Percentiles rank a stretch among this genome's conserved stretches.
phyloP scores from a whole-genome alignment of 129 eudicot species.

The Kitagawia praeruptora region DNA sequence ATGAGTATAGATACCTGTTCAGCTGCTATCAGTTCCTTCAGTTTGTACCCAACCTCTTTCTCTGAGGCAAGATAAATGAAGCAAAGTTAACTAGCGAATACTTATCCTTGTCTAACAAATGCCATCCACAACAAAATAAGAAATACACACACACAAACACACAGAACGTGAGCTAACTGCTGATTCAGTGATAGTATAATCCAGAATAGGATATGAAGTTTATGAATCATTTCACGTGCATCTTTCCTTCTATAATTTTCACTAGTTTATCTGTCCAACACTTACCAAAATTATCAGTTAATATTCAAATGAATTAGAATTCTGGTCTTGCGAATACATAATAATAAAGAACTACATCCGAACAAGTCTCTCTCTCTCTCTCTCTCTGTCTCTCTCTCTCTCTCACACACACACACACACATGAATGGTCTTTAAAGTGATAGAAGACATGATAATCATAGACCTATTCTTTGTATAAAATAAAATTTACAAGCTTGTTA shows the following conservation, averaged over 20 bases:
- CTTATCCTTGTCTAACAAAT: not conserved
- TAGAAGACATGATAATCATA: not conserved
- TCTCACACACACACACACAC: no score
- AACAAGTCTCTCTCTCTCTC: not conserved
- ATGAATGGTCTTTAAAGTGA: not conserved
- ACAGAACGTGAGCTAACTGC: not conserved
- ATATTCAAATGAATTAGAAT: not conserved
- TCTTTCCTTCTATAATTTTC: not conserved
- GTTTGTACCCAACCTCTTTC: slow-evolving; percentile 36
- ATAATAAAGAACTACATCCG: not conserved
- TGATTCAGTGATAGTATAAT: not conserved
- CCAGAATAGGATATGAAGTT: not conserved
- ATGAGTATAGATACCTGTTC: slow-evolving; percentile 44
- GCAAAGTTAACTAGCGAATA: not conserved
- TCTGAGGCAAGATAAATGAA: slow-evolving; percentile 31
- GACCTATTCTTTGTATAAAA: not conserved
- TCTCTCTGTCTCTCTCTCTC: no score
- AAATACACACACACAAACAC: not conserved
- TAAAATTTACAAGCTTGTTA: not conserved
- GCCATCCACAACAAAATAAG: not conserved
- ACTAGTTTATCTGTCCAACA: not conserved
- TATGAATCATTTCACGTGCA: not conserved
- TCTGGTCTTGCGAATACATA: not conserved
- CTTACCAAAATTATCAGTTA: not conserved
- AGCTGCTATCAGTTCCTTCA: slow-evolving; percentile 49